phyloP scores from a whole-genome alignment of 768 basidiomycete genomes.

The Amanita jacksonii region DNA sequence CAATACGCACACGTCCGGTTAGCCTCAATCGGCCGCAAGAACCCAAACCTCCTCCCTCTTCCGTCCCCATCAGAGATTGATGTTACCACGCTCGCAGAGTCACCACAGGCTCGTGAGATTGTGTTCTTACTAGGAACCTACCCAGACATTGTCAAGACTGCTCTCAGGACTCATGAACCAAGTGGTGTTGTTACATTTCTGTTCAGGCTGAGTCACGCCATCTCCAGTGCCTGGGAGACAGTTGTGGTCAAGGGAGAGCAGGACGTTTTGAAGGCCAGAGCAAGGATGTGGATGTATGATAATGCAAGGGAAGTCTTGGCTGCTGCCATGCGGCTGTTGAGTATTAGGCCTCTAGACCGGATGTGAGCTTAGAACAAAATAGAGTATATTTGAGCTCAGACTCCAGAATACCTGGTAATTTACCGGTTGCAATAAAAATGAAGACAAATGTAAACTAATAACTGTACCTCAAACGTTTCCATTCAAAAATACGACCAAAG shows the following conservation, averaged over 20 bases:
- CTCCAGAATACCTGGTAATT: not conserved
- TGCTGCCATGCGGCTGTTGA: constrained; percentile 79
- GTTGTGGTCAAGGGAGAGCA: constrained; percentile 79
- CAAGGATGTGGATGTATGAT: constrained; percentile 83
- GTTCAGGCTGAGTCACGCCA: constrained; percentile 80
- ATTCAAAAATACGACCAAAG: not conserved
- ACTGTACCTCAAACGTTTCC: not conserved
- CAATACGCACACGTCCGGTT: constrained; percentile 96
- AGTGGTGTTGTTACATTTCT: constrained; percentile 86
- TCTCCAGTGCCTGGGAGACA: constrained; percentile 88
- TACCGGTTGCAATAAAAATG: not conserved
- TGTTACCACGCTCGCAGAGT: constrained; percentile 54
- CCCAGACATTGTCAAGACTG: constrained; percentile 84
- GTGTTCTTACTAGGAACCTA: constrained; percentile 81
- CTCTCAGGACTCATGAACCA: constrained; percentile 80
- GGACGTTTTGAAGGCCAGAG: constrained; percentile 68
- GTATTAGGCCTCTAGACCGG: constrained; percentile 81
- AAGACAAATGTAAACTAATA: not conserved
- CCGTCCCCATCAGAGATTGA: constrained; percentile 62
- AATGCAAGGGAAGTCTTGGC: constrained; percentile 86
- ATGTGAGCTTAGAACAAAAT: no score
- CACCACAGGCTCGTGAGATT: constrained; percentile 73
- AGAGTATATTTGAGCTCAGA: no score
- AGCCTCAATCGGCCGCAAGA: constrained; percentile 85
- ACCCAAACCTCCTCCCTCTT: constrained; percentile 76